Evolutionary conservation across 257 asterid genomes (phyloP).

Genomic region (Nicotiana paniculata): DNA sequence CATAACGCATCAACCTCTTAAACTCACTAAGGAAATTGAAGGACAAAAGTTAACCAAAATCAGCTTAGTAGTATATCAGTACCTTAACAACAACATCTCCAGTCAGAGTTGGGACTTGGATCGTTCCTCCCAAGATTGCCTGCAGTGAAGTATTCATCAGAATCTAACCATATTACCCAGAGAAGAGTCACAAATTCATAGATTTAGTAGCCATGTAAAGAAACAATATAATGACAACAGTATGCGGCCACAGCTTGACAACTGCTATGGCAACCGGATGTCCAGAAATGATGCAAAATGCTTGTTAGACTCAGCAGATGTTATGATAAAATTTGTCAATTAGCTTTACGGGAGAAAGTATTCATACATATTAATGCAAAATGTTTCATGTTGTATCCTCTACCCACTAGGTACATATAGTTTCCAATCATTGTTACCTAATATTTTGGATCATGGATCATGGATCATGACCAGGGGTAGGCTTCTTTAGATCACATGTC

Average conservation of each 20-base stretch:
- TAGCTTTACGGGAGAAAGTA: not conserved
- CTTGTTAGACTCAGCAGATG: not conserved
- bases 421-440: not conserved
- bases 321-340: not conserved
- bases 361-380: not conserved
- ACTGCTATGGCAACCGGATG: not conserved
- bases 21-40: not conserved
- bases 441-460: not conserved
- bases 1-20: not conserved
- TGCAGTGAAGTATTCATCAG: constrained; percentile 29
- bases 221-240: not conserved
- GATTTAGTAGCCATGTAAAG: not conserved
- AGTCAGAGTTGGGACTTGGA: constrained; percentile 80
- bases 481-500: not conserved
- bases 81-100: constrained; percentile 96
- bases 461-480: not conserved
- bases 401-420: not conserved
- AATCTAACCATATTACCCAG: not conserved
- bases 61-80: not conserved
- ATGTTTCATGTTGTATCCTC: not conserved
- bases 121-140: constrained; percentile 95
- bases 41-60: not conserved
- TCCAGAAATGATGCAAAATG: not conserved
- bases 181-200: not conserved
- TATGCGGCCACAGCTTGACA: not conserved